Conservation (phyloP, 1,139 yeast genomes). For the Kurtzmaniella quercitrusa region DNA sequence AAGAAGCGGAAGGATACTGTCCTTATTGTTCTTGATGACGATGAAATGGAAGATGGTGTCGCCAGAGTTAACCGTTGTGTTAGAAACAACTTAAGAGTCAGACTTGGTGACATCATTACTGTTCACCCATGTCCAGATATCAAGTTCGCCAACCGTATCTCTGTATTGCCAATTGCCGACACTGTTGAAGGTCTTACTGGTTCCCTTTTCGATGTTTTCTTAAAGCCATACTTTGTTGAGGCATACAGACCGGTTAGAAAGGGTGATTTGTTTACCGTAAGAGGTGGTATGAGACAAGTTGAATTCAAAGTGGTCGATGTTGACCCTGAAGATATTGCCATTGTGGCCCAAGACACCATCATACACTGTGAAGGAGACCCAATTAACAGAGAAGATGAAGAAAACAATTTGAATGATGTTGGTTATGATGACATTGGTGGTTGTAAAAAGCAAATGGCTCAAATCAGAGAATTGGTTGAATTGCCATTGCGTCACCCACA, state of each 20-base stretch:
- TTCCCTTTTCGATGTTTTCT: conserved; percentile 91
- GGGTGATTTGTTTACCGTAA: conserved; percentile 92
- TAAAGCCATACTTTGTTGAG: conserved; percentile 97
- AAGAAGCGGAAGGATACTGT: conserved; percentile 98
- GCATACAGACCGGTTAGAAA: conserved; percentile 98
- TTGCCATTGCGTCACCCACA: conserved; percentile 97
- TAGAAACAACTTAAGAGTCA: conserved; percentile 88
- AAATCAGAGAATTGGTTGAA: conserved; percentile 94
- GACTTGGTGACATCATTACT: conserved; percentile 88
- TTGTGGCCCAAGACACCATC: conserved; percentile 96
- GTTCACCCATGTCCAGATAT: conserved; percentile 97
- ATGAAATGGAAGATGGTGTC: conserved; percentile 93
- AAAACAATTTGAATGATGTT: conserved; percentile 89
- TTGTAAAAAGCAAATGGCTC: conserved; percentile 98
- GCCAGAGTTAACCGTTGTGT: conserved; percentile 94
- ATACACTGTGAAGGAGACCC: conserved; percentile 99
- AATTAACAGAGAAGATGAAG: conserved; percentile 98
- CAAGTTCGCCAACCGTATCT: conserved; percentile 88
- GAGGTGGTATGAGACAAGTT: conserved; percentile 99
- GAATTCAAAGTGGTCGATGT: conserved; percentile 98
- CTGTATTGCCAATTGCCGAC: conserved; percentile 96
- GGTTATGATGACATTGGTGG: conserved; percentile 99
- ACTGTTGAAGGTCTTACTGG: conserved; percentile 98
- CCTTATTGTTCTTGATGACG: conserved; percentile 93
- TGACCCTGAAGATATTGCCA: conserved; percentile 96